Evolutionary conservation across 2,329 filamentous ascomycete genomes (phyloP), one percentile per base, ranked within the genome.

Genomic region (Byssoonygena ceratinophila): DNA sequence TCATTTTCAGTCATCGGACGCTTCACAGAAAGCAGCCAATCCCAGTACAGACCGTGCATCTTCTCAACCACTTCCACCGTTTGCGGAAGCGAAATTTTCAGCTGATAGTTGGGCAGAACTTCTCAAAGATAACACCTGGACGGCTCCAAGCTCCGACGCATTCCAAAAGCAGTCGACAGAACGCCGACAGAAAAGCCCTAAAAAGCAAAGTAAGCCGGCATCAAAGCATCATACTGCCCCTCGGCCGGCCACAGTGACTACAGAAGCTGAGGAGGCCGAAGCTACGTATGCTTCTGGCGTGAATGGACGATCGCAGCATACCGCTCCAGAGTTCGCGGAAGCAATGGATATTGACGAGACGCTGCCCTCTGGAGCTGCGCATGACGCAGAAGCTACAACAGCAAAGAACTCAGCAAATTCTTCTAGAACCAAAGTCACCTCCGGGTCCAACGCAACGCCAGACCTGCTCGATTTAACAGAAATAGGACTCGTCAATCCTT

Each of bases 401-500:
- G 32, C 49, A n/a, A 48, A 47, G 16, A 43, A 37, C 22, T 14
- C 27, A 12, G 32, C 50, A n/a, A 44, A 44, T 5, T 23, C 39
- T 20, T 20, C 23, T 20, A 51, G 37, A 4, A 18, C 52, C 9
- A 48, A 31, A 12, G 11, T n/a, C 12, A n/a, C 31, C 22, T n/a
- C 22, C 16, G 20, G 25, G 41, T 22, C 45, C 48, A 46, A 32
- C 52, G 48, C 34, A 27, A 39, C 47, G 27, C 27, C 54, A 14
- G 40, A 61, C 27, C 54, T 66, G 0, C 65, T 77, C 36, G 71
- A 76, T 54, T 62, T 83, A 18, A 72, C 71, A 41, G 74, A 77
- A 37, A 65, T 81, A 9, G 66, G 68, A 7, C 71, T 74, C 37
- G 70, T 73, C 12, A 70, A 72, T 4, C 77, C 78, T 1, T 75